phyloP scores from a whole-genome alignment of 768 basidiomycete species.

The Pholiota conissans region DNA sequence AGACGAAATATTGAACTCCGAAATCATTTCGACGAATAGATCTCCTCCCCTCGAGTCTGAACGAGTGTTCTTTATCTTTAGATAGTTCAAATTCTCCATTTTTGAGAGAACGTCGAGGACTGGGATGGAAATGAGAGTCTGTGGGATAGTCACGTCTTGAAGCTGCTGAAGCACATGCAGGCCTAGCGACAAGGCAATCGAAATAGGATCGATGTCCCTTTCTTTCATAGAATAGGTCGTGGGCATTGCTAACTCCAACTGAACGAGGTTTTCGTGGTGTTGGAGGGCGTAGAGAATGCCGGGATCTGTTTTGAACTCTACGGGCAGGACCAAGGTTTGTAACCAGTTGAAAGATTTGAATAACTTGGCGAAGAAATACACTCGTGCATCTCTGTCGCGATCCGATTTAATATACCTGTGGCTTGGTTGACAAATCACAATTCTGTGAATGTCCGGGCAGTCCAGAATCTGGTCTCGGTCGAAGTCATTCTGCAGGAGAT shows the following conservation, averaged over 20 bases:
- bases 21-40: not conserved
- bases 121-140: not conserved
- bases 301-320: not conserved
- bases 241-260: not conserved
- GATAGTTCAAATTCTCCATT: not conserved
- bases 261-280: not conserved
- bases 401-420: not conserved
- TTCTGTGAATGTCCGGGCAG: not conserved
- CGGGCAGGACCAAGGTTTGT: not conserved
- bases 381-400: not conserved
- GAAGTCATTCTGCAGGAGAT: not conserved
- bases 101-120: not conserved
- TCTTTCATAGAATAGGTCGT: not conserved
- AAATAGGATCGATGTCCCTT: not conserved
- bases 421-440: not conserved
- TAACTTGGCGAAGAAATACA: not conserved
- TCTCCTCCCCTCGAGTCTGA: not conserved
- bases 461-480: not conserved
- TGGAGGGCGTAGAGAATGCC: not conserved
- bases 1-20: not conserved
- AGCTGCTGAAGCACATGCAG: not conserved
- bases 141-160: not conserved
- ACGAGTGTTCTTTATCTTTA: not conserved
- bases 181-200: not conserved
- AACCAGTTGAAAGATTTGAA: not conserved